Evolutionary conservation across 139 green algal species (phyloP).

Genomic region (Chlamydomonas sp.): DNA sequence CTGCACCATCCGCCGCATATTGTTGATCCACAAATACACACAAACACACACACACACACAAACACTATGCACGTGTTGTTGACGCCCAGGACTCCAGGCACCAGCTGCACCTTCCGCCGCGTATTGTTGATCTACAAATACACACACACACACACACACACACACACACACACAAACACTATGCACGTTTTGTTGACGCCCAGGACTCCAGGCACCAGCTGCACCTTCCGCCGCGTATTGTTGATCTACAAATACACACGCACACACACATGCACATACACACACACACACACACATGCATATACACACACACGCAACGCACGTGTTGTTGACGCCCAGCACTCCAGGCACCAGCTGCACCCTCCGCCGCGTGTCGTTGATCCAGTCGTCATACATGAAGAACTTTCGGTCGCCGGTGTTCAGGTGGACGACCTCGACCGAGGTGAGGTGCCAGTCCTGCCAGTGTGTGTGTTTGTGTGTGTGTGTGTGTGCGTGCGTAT

Average conservation of each 20-base stretch:
- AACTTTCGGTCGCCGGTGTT: conserved; percentile 24
- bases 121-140: neutral
- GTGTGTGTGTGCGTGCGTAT: no score
- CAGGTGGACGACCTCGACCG: conserved; percentile 34
- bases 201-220: neutral
- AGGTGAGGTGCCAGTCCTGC: conserved; percentile 5
- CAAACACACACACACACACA: no score
- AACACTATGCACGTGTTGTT: neutral
- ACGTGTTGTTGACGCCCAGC: conserved; percentile 33
- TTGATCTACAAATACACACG: neutral
- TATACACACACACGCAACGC: conserved; percentile 22
- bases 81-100: neutral
- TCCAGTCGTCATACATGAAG: conserved; percentile 46
- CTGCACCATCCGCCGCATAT: neutral
- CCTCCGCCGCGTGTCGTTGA: conserved; percentile 29
- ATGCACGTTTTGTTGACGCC: neutral
- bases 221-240: neutral
- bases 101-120: neutral
- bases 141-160: neutral
- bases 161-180: no score
- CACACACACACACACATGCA: neutral
- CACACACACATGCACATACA: no score
- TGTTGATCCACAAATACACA: neutral
- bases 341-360: conserved; percentile 40
- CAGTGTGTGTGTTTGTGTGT: no score